Evolutionary conservation across 2,329 filamentous ascomycete species (phyloP).

Genomic region (Domatiomyces catenatus): DNA sequence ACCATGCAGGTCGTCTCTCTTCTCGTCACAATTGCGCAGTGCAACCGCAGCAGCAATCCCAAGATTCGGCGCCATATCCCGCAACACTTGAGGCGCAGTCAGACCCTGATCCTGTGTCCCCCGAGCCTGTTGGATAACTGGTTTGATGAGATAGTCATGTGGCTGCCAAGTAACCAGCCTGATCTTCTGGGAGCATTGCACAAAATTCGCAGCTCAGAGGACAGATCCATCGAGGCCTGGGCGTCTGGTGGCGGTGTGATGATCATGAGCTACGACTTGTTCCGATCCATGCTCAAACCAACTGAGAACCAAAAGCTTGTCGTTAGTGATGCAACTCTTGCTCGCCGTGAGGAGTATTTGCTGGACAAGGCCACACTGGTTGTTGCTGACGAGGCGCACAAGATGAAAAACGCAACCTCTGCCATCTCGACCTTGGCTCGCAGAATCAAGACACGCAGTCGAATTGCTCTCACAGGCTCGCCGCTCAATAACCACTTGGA

Average conservation of each 20-base stretch:
- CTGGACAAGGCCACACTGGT: conserved; percentile 53
- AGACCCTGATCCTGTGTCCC: conserved; percentile 61
- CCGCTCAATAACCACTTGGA: conserved; percentile 69
- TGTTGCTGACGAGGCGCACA: conserved; percentile 73
- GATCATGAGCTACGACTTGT: conserved; percentile 60
- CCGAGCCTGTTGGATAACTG: conserved; percentile 65
- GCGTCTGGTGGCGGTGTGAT: conserved; percentile 47
- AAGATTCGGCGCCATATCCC: conserved; percentile 53
- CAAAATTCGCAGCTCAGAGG: conserved; percentile 4
- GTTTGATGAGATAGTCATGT: conserved; percentile 58
- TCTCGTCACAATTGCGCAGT: conserved; percentile 57
- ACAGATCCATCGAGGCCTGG: conserved; percentile 4
- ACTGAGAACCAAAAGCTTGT: conserved; percentile 15
- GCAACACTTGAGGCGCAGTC: conserved; percentile 42
- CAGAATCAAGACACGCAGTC: conserved; percentile 49
- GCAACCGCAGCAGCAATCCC: conserved; percentile 43
- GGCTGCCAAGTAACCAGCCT: conserved; percentile 40
- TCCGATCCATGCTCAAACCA: conserved; percentile 33
- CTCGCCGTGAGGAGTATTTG: conserved; percentile 35
- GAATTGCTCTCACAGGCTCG: conserved; percentile 75
- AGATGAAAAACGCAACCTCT: conserved; percentile 51
- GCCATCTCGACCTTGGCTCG: conserved; percentile 39
- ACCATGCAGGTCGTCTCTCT: conserved; percentile 82
- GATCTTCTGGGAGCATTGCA: conserved; percentile 38
- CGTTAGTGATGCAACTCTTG: conserved; percentile 24